Evolutionary conservation across 345 rosid species (phyloP).

Genomic region (Cardamine resedifolia): DNA sequence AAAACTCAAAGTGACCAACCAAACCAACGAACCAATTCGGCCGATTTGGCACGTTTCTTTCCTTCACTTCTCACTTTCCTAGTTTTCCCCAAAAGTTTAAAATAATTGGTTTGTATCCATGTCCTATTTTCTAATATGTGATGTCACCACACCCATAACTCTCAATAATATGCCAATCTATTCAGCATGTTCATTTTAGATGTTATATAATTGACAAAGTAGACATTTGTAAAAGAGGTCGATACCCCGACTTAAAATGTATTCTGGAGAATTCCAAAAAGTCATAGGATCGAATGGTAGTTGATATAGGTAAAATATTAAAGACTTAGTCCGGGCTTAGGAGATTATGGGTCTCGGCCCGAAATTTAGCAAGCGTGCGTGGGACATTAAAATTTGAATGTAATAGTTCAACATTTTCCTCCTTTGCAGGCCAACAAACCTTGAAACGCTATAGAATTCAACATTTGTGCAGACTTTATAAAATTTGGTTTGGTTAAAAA

Average conservation of each 20-base stretch:
- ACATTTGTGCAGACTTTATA: background rate
- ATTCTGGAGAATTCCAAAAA: too few species aligned
- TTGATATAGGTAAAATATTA: too few species aligned
- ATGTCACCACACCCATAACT: background rate
- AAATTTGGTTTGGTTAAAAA: background rate
- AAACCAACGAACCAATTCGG: constrained; percentile 31
- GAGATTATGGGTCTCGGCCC: too few species aligned
- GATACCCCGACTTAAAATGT: too few species aligned
- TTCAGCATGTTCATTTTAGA: background rate
- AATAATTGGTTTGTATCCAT: constrained; percentile 15
- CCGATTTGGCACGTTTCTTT: constrained; percentile 24
- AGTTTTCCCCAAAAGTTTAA: constrained; percentile 1
- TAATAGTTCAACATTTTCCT: constrained; percentile 10
- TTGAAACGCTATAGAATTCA: constrained; percentile 16
- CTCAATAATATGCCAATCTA: background rate
- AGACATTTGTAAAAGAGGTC: too few species aligned
- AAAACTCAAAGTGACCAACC: constrained; percentile 30
- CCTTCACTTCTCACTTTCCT: constrained; percentile 26
- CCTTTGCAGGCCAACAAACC: constrained; percentile 32
- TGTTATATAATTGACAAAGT: constrained; percentile 1
- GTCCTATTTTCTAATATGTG: background rate
- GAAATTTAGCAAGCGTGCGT: too few species aligned
- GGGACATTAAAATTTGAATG: background rate
- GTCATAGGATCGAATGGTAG: too few species aligned
- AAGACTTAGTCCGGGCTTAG: too few species aligned